These are phyloP conservation scores for Starmerella apis DNA, from an alignment of 805 yeast species.

Conservation along the genomic window DNA sequence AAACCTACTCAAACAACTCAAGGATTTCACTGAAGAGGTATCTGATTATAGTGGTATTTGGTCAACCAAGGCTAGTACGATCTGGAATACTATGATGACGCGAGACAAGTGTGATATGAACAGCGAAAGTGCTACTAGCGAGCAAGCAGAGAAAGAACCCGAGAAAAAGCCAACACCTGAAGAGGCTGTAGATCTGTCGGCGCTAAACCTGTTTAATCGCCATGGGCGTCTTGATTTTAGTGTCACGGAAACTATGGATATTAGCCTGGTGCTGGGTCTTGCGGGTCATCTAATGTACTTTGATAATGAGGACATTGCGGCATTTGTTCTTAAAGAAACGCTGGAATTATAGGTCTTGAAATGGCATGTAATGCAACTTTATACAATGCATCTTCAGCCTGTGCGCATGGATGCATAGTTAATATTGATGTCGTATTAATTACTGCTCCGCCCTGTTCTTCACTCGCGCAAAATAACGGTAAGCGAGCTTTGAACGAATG, in stretches of 20 bases:
- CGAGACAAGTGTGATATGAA: neutral
- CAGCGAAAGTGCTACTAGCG: neutral
- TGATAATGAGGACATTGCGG: constrained; percentile 76
- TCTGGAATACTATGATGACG: constrained; percentile 12
- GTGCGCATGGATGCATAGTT: no score
- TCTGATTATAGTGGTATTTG: constrained; percentile 22
- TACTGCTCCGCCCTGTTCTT: no score
- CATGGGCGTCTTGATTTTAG: constrained; percentile 76
- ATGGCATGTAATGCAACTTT: no score
- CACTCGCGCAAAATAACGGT: no score
- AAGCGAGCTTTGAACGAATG: no score
- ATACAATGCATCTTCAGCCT: no score
- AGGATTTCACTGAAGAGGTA: constrained; percentile 35
- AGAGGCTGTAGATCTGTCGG: neutral
- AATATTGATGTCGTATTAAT: no score
- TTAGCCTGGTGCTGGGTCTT: constrained; percentile 66
- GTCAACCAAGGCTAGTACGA: constrained; percentile 17
- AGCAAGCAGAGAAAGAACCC: neutral
- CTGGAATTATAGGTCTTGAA: neutral
- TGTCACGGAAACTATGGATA: constrained; percentile 66
- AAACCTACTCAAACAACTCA: constrained; percentile 34
- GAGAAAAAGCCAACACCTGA: neutral
- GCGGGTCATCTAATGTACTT: constrained; percentile 83
- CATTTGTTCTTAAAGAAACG: constrained; percentile 59
- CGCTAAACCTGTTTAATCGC: constrained; percentile 44